Evolutionary conservation across 2,329 filamentous ascomycete species (phyloP).

Genomic region (Phialophora verrucosa): DNA sequence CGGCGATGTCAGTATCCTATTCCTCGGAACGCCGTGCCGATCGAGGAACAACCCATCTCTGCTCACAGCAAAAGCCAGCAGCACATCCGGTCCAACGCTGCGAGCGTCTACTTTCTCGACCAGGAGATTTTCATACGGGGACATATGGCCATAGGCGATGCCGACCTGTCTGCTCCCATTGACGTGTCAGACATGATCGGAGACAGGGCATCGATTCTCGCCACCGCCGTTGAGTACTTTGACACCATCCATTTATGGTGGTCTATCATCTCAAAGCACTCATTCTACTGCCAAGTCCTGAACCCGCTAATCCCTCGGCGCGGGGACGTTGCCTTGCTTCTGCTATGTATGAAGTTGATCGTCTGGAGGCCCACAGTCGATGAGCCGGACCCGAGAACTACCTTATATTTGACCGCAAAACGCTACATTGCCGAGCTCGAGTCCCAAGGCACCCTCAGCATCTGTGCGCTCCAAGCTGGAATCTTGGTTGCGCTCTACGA

Average conservation of each 20-base stretch:
- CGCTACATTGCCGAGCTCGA: constrained; percentile 34
- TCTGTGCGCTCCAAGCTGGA: constrained; percentile 40
- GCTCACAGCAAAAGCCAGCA: background rate
- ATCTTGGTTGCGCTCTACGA: constrained; percentile 44
- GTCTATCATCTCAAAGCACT: constrained; percentile 39
- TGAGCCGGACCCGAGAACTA: constrained; percentile 12
- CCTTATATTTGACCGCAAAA: constrained; percentile 33
- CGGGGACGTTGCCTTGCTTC: constrained; percentile 17
- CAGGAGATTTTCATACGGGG: constrained; percentile 5
- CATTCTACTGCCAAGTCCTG: constrained; percentile 33
- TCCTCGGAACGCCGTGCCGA: background rate
- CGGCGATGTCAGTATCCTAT: constrained; percentile 8
- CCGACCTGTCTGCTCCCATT: background rate
- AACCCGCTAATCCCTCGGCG: constrained; percentile 24
- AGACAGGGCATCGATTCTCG: background rate
- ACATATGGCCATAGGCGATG: background rate
- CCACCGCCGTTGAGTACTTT: constrained; percentile 29
- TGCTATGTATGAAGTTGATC: constrained; percentile 20
- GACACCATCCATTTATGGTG: constrained; percentile 38
- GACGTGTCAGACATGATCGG: constrained; percentile 4
- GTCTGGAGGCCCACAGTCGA: constrained; percentile 14
- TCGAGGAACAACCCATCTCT: background rate
- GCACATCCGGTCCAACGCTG: background rate
- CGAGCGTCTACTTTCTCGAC: constrained; percentile 11
- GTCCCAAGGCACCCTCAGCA: constrained; percentile 36